Evolutionary conservation across 2,329 filamentous ascomycete species (phyloP).

Genomic region (Fonsecaea pedrosoi): DNA sequence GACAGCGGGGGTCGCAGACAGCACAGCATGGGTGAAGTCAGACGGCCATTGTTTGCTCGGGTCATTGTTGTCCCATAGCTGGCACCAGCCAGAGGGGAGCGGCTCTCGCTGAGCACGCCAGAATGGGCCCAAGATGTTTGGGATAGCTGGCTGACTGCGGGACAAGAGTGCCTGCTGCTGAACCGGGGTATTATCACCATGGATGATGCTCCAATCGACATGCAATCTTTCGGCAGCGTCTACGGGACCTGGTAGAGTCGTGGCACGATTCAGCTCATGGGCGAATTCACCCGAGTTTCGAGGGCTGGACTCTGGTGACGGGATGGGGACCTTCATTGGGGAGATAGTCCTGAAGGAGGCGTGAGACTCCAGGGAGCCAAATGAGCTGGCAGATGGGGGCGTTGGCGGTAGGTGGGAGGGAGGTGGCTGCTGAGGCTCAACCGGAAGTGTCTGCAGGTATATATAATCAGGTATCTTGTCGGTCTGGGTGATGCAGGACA

Average conservation of each 20-base stretch:
- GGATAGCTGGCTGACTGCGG: constrained; percentile 18
- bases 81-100: constrained; percentile 7
- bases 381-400: constrained; percentile 18
- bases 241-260: neutral
- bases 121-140: constrained; percentile 18
- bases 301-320: constrained; percentile 25
- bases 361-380: constrained; percentile 9
- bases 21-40: constrained; percentile 18
- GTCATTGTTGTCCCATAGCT: constrained; percentile 12
- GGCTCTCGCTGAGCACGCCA: constrained; percentile 11
- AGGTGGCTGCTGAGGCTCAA: neutral
- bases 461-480: constrained; percentile 30
- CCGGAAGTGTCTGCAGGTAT: constrained; percentile 14
- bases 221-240: neutral
- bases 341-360: constrained; percentile 8
- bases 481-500: constrained; percentile 23
- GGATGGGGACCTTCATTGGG: constrained; percentile 19
- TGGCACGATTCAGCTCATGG: neutral
- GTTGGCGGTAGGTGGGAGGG: constrained; percentile 14
- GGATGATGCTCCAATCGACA: neutral
- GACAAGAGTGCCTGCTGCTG: neutral
- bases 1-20: constrained; percentile 23
- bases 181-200: neutral
- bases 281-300: constrained; percentile 10
- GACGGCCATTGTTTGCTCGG: constrained; percentile 15